These are phyloP conservation scores for Iris macrosiphon DNA, from an alignment of 106 monocot species.

Conservation along the genomic window DNA sequence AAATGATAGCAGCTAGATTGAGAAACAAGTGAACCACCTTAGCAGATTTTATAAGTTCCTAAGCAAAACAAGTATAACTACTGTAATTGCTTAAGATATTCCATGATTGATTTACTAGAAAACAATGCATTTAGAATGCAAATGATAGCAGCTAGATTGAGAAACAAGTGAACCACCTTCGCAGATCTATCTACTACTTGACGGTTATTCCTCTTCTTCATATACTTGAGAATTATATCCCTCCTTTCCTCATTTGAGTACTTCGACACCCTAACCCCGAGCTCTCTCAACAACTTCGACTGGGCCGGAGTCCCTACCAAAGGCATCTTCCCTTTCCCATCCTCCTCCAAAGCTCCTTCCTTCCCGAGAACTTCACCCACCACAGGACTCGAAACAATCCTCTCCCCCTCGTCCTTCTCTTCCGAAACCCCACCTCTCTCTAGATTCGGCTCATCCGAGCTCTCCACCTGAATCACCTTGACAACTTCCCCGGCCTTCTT, in stretches of 20 bases:
- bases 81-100: no score
- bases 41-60: no score
- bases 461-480: slow-evolving; percentile 33
- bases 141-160: background rate
- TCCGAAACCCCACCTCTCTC: background rate
- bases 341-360: background rate
- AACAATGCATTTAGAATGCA: no score
- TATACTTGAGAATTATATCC: slow-evolving; percentile 57
- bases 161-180: slow-evolving; percentile 41
- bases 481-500: slow-evolving; percentile 14
- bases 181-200: slow-evolving; percentile 55
- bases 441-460: slow-evolving; percentile 3
- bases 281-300: slow-evolving; percentile 57
- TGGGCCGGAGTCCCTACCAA: slow-evolving; percentile 30
- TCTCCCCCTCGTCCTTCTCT: slow-evolving; percentile 3
- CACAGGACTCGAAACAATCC: background rate
- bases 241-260: slow-evolving; percentile 70
- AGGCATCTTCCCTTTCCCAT: slow-evolving; percentile 16
- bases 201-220: slow-evolving; percentile 61
- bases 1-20: background rate
- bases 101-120: no score
- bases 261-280: slow-evolving; percentile 55
- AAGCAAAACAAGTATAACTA: no score
- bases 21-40: slow-evolving; percentile 40
- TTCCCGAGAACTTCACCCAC: background rate